Percentiles rank a stretch among this genome's conserved stretches.
phyloP scores from a whole-genome alignment of 2,329 filamentous ascomycete genomes.

The Thelonectria rubi region DNA sequence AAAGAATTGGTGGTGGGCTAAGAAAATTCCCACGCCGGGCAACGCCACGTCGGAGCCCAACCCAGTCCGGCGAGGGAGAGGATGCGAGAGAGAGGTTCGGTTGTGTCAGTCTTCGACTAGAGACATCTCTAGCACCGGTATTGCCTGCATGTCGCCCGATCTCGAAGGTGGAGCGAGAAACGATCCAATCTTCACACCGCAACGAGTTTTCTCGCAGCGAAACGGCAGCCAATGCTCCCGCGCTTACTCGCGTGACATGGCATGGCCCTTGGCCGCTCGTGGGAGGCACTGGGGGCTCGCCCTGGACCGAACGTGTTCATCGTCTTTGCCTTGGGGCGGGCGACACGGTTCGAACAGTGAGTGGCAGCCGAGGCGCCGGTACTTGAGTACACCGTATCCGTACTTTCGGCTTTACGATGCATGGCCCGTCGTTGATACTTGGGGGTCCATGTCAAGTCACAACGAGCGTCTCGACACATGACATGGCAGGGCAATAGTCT shows the following conservation, averaged over 20 bases:
- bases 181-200: constrained; percentile 26
- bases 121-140: constrained; percentile 11
- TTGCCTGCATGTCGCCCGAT: constrained; percentile 22
- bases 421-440: not conserved
- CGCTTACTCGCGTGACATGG: constrained; percentile 26
- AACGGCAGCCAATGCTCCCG: not conserved
- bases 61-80: not conserved
- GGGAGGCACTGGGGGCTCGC: not conserved
- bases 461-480: not conserved
- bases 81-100: not conserved
- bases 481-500: constrained; percentile 8
- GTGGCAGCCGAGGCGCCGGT: too few species aligned
- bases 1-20: not conserved
- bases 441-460: not conserved
- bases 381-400: not conserved
- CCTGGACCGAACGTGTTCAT: constrained; percentile 9
- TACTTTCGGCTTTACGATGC: not conserved
- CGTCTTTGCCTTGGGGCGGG: not conserved
- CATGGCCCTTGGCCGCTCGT: constrained; percentile 9
- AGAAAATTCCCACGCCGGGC: not conserved
- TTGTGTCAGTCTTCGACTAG: constrained; percentile 5
- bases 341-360: too few species aligned
- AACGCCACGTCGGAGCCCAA: not conserved
- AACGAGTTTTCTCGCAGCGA: not conserved
- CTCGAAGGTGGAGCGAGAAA: constrained; percentile 8